A percentile compares a stretch with the other conserved stretches of the same genome.
Evolutionary conservation across 192 early-diverging fungal species (phyloP).

Genomic region (Linderina pennispora): DNA sequence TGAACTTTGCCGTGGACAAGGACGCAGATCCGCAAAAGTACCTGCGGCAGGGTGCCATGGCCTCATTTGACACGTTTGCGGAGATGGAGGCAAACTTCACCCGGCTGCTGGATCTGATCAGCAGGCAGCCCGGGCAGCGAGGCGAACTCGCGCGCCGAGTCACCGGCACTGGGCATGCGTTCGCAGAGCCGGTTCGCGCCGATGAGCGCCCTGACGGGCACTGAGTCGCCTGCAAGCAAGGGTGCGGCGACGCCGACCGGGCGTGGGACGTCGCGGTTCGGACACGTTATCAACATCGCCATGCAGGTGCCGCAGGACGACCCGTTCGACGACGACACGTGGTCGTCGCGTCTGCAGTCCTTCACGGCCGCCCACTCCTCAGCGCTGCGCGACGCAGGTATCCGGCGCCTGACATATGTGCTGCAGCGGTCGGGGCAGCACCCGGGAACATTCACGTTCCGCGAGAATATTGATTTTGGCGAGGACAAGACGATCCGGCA

Average conservation of each 20-base stretch:
- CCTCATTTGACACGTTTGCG: constrained; percentile 60
- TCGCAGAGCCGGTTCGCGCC: constrained; percentile 24
- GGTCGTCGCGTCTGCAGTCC: constrained; percentile 55
- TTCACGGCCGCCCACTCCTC: constrained; percentile 56
- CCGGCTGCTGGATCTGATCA: constrained; percentile 57
- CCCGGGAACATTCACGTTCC: constrained; percentile 95
- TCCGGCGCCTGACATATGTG: constrained; percentile 89
- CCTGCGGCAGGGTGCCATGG: constrained; percentile 82
- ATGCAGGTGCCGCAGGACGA: constrained; percentile 57
- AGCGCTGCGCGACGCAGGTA: constrained; percentile 63
- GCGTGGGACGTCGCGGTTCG: constrained; percentile 36
- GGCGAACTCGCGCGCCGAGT: constrained; percentile 35
- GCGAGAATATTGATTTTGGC: constrained; percentile 71
- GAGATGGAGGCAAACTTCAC: constrained; percentile 63
- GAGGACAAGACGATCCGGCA: constrained; percentile 97
- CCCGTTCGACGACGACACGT: constrained; percentile 62
- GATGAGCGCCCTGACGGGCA: constrained; percentile 36
- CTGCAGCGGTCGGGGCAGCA: constrained; percentile 75
- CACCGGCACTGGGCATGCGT: constrained; percentile 35
- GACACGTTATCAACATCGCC: constrained; percentile 84
- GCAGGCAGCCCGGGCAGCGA: constrained; percentile 36
- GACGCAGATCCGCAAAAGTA: constrained; percentile 58
- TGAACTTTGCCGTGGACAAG: constrained; percentile 70
- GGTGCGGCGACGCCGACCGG: constrained; percentile 12
- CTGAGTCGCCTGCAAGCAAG: constrained; percentile 3